These are phyloP conservation scores for Tephrocybe sp. DNA, from an alignment of 768 basidiomycete genomes.

Conservation along the genomic window DNA sequence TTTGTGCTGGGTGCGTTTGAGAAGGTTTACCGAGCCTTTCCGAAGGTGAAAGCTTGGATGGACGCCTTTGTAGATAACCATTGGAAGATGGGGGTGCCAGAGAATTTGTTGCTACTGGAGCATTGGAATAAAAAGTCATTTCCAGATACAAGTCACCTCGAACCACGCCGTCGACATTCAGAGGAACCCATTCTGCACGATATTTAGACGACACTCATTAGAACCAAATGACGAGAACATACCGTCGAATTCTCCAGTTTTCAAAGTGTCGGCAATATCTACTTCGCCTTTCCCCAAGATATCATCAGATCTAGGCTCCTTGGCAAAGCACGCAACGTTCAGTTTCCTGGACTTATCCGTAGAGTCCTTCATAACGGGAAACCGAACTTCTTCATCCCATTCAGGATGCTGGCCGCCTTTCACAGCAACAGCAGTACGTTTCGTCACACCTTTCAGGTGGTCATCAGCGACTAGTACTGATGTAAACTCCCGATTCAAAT, in stretches of 20 bases:
- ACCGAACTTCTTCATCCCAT: slow-evolving; percentile 88
- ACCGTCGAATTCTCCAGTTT: slow-evolving; percentile 92
- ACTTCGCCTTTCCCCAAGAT: slow-evolving; percentile 74
- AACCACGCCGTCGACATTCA: slow-evolving; percentile 44
- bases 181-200: slow-evolving; percentile 32
- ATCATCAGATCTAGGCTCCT: slow-evolving; percentile 72
- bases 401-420: slow-evolving; percentile 92
- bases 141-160: slow-evolving; percentile 90
- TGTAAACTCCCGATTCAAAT: background rate
- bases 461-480: background rate
- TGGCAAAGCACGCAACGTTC: slow-evolving; percentile 75
- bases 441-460: slow-evolving; percentile 44
- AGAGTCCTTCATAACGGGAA: slow-evolving; percentile 61
- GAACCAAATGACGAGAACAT: slow-evolving; percentile 22
- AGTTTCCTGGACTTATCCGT: slow-evolving; percentile 57
- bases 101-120: slow-evolving; percentile 42
- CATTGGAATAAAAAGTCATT: slow-evolving; percentile 87
- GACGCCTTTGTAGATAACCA: slow-evolving; percentile 35
- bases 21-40: slow-evolving; percentile 50
- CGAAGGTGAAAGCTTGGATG: slow-evolving; percentile 50
- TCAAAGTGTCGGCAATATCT: slow-evolving; percentile 75
- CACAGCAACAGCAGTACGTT: slow-evolving; percentile 69
- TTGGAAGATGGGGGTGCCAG: slow-evolving; percentile 26
- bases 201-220: background rate
- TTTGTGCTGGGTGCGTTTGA: slow-evolving; percentile 1